A percentile compares a stretch with the other conserved stretches of the same genome.
Conservation (phyloP, 768 basidiomycete genomes). For the Lactarius tabidus region DNA sequence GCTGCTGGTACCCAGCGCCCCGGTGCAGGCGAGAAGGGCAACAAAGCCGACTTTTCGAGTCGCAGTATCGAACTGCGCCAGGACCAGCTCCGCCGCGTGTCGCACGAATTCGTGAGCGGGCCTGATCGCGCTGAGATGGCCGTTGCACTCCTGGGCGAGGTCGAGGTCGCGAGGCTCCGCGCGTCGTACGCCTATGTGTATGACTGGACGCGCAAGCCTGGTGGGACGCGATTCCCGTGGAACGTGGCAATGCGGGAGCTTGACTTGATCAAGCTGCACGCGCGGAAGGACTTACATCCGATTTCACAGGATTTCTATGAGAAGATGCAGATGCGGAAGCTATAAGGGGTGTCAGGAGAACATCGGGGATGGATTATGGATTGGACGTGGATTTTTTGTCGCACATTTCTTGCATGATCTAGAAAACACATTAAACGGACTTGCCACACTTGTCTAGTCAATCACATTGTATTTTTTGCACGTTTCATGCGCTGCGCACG, state of each 20-base stretch:
- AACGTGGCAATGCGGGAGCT: constrained; percentile 53
- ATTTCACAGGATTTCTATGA: constrained; percentile 45
- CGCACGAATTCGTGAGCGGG: constrained; percentile 37
- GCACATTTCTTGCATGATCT: background rate
- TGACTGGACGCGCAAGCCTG: constrained; percentile 29
- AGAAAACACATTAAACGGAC: background rate
- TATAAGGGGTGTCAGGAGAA: background rate
- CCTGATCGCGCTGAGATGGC: constrained; percentile 29
- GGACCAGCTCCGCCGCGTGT: constrained; percentile 43
- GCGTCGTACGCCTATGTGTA: constrained; percentile 51
- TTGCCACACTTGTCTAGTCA: background rate
- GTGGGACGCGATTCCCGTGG: constrained; percentile 44
- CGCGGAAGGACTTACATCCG: constrained; percentile 39
- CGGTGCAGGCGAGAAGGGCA: background rate
- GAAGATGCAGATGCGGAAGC: constrained; percentile 29
- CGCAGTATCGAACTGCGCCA: constrained; percentile 45
- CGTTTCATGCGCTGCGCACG: background rate
- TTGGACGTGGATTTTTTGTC: background rate
- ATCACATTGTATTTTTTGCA: background rate
- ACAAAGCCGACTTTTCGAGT: constrained; percentile 34
- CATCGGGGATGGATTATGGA: background rate
- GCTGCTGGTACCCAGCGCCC: background rate
- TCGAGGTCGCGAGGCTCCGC: constrained; percentile 37
- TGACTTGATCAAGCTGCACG: constrained; percentile 48
- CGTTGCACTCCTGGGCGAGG: constrained; percentile 30